Evolutionary conservation across 441 rosid species (phyloP), one percentile per base, ranked within the genome.

Genomic region (Aleurites moluccanus): DNA sequence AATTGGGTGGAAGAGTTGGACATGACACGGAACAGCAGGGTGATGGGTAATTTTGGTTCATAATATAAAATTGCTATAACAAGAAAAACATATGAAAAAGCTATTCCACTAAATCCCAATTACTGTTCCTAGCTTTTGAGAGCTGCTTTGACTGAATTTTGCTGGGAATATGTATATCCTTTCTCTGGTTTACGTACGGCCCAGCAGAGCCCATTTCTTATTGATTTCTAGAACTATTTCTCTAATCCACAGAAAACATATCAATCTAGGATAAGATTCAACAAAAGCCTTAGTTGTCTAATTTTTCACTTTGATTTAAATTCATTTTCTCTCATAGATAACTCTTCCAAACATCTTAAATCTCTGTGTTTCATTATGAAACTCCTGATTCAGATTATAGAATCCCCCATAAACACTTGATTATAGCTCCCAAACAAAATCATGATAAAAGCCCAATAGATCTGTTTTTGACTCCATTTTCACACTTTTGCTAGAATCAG

Each of bases 1-100:
- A 44, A 50, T 72, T 47, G 30, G 73, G 70, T 59, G 73, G 72
- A 73, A 45, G 56, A 75, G 75, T 67, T 55, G 65, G 76, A 77
- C 57, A 70, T 78, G 84, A 80, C 71, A 64, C 62, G 77, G 64
- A 72, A 76, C 57, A 38, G 64, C 53, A 69, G 67, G 71, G 49
- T 68, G 83, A 77, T 72, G 77, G 82, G 69, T 72, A 68, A 77
- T 71, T 80, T 56, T 40, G 60, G 38, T 75, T 75, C 30, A 72
- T 56, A 66, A 68, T 67, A 28, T 67, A 78, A 70, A 35, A 60
- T 61, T 75, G 61, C 78, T 28, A 78, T 70, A 63, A 69, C 72
- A 75, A 67, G 70, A 40, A 66, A 72, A 67, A 44, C 53, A 74
- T 6, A 64, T 35, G 68, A 69, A 71, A 73, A 74, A 40, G 80